Base-by-base conservation (phyloP, 2,329 filamentous ascomycete species). In the Xylariaceae sp. region DNA sequence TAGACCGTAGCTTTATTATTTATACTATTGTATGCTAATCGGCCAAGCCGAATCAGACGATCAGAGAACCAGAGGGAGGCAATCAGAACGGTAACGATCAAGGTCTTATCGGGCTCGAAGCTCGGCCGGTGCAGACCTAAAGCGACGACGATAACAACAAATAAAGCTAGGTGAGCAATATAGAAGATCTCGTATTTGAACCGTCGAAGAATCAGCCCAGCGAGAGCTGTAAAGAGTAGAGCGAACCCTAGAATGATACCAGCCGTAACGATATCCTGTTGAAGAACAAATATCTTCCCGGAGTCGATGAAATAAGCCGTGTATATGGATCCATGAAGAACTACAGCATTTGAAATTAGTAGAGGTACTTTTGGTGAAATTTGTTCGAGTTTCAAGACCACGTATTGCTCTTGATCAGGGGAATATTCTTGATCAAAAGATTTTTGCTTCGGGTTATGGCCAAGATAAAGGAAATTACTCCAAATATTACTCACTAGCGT, bases 161-260 rank as follows among this genome's bases (percentile, higher is more conserved):
- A 78, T 11, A 76, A 71, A 2, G 63, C 29, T 3, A 81, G 60
- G 46, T 81, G 77, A 13, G 73, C 67, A 18, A 76, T 58, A 41
- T 77, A 79, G 60, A 81, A 81, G 1, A 73, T 52, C 53, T 80
- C 77, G 50, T 81, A 81, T 41, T 71, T 69, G n/a, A 70, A 57
- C 33, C 69, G 69, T 30, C 71, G 62, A 41, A 75, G 40, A 37
- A 69, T 43, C 54, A 70, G 46, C 8, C 69, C 69, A 11, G 68
- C 71, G 2, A 71, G 41, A 4, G 72, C 64, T 5, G 76, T 64
- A 26, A 73, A 55, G 7, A 78, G 57, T 64, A 79, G 70, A 2
- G 69, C 67, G 11, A 70, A 58, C 1, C 68, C 72, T 0, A 74
- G 65, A 0, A 70, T 55, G 11, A 76, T 74, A 24, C 72, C 75